Evolutionary conservation across 345 rosid species (phyloP).

Genomic region (Eutrema heterophyllum): DNA sequence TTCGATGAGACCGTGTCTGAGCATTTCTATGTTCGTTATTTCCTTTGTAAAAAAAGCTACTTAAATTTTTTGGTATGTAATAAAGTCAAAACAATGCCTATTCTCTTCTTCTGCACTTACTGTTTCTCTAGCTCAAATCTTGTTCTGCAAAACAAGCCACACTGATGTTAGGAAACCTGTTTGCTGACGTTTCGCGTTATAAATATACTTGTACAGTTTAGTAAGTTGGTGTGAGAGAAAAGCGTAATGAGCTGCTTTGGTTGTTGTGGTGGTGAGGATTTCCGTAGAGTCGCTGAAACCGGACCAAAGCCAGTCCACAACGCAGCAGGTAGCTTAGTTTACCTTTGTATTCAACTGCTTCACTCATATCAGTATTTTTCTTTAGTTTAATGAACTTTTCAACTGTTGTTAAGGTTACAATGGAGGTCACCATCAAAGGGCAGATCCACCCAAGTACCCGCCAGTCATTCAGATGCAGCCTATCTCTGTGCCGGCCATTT

Average conservation of each 20-base stretch:
- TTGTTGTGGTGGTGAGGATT: constrained; percentile 59
- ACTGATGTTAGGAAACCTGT: background rate
- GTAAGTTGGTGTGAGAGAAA: constrained; percentile 15
- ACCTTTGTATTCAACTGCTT: background rate
- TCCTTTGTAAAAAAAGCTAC: background rate
- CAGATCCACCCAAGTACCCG: constrained; percentile 32
- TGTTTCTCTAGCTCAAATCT: background rate
- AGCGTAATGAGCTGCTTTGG: constrained; percentile 63
- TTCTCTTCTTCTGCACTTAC: background rate
- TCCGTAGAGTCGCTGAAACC: constrained; percentile 44
- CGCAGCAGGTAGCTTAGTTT: constrained; percentile 37
- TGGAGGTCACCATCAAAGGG: constrained; percentile 41
- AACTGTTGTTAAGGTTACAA: constrained; percentile 38
- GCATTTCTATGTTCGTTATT: background rate
- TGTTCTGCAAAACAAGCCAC: constrained; percentile 4
- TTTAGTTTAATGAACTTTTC: background rate
- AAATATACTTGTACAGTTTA: background rate
- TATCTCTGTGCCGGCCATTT: constrained; percentile 49
- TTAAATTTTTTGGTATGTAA: background rate
- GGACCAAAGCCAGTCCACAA: constrained; percentile 43
- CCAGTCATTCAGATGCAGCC: constrained; percentile 47
- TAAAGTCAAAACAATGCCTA: background rate
- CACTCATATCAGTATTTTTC: too few species aligned
- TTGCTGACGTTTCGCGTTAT: background rate
- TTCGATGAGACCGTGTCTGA: background rate